Evolutionary conservation across 257 asterid species (phyloP).

Genomic region (Primulina tabacum): DNA sequence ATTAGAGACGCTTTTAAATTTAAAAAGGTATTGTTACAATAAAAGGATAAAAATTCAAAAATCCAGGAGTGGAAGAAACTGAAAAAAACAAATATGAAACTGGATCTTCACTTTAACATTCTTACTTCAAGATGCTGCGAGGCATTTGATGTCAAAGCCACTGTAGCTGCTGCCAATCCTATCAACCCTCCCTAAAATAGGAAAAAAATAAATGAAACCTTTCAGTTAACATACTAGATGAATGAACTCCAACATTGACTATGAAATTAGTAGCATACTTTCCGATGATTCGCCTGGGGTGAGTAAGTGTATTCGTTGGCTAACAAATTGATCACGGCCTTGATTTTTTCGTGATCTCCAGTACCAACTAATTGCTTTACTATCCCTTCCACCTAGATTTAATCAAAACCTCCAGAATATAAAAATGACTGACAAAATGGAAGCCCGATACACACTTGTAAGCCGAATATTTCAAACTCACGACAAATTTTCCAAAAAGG

Average conservation of each 20-base stretch:
- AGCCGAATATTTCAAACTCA: constrained; percentile 12
- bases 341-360: constrained; percentile 78
- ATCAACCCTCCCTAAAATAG: constrained; percentile 85
- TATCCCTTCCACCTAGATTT: constrained; percentile 92
- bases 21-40: neutral
- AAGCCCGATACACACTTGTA: constrained; percentile 8
- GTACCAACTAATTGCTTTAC: constrained; percentile 78
- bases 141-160: constrained; percentile 90
- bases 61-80: neutral
- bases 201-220: neutral
- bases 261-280: constrained; percentile 40
- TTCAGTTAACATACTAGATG: neutral
- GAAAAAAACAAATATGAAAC: neutral
- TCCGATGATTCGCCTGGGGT: constrained; percentile 88
- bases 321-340: constrained; percentile 75
- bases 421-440: neutral
- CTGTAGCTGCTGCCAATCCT: constrained; percentile 99
- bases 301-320: constrained; percentile 72
- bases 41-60: neutral
- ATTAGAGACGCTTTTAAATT: neutral
- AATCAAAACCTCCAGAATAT: constrained; percentile 24
- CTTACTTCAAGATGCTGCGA: constrained; percentile 92
- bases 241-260: neutral
- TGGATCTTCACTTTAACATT: constrained; percentile 4
- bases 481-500: neutral